These are phyloP conservation scores for Eucalyptus erythrocorys DNA, from an alignment of 345 rosid genomes.

Conservation along the genomic window DNA sequence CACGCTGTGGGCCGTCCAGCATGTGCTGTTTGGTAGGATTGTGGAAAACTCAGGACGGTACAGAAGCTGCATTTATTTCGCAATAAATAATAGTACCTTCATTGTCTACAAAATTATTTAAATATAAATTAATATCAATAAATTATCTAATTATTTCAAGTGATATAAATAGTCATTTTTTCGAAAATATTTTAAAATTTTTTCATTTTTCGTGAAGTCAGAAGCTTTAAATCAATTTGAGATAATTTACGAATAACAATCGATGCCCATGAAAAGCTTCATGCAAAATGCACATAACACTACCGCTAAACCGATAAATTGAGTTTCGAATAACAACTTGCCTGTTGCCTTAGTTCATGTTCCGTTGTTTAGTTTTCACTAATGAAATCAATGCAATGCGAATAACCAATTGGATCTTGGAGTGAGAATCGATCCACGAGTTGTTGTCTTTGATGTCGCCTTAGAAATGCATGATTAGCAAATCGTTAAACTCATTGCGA, in stretches of 20 bases:
- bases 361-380: not conserved
- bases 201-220: rapidly evolving
- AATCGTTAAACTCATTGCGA: not conserved
- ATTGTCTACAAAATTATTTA: not conserved
- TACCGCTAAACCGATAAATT: not conserved
- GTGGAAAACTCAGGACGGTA: not conserved
- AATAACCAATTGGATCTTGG: not conserved
- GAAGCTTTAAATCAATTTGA: too few relatives aligned
- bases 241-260: too few relatives aligned
- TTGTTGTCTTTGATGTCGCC: not conserved
- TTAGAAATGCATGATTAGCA: not conserved
- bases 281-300: not conserved
- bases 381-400: rapidly evolving
- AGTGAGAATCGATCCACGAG: not conserved
- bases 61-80: not conserved
- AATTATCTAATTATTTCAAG: too few relatives aligned
- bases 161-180: too few relatives aligned
- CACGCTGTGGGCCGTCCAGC: not conserved
- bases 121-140: too few relatives aligned
- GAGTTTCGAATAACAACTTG: not conserved
- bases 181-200: too few relatives aligned
- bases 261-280: not conserved
- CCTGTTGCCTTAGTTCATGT: not conserved
- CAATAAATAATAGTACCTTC: not conserved
- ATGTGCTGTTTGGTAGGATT: not conserved